Conservation (phyloP, 2,329 filamentous ascomycete genomes). For the Monilinia fructigena region DNA sequence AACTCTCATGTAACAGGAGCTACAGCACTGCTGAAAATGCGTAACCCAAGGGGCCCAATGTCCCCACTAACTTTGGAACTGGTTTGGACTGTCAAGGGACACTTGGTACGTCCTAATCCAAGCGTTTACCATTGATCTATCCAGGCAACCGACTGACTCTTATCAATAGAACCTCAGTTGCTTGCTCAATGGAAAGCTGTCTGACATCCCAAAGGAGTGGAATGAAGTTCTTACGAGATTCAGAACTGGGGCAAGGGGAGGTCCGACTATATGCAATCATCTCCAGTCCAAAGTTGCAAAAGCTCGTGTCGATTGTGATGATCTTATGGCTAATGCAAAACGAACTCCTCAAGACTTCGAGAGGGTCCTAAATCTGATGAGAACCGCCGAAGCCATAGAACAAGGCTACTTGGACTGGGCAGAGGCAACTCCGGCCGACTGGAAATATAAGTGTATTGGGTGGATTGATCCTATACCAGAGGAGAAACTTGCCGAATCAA, state of each 20-base stretch:
- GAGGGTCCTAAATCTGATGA: slow-evolving; percentile 49
- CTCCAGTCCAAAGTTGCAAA: slow-evolving; percentile 19
- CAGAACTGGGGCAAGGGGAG: background rate
- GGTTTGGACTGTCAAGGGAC: slow-evolving; percentile 11
- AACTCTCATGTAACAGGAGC: slow-evolving; percentile 20
- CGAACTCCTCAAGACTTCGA: slow-evolving; percentile 14
- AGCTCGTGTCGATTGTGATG: slow-evolving; percentile 16
- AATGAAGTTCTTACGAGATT: background rate
- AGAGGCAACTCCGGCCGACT: slow-evolving; percentile 48
- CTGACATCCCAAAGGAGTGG: slow-evolving; percentile 14
- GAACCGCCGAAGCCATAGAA: slow-evolving; percentile 51
- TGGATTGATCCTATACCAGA: slow-evolving; percentile 48
- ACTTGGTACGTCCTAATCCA: slow-evolving; percentile 5
- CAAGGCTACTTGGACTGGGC: slow-evolving; percentile 52
- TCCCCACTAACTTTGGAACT: slow-evolving; percentile 17
- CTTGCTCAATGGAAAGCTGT: slow-evolving; percentile 19
- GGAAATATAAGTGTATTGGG: slow-evolving; percentile 50
- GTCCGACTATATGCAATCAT: slow-evolving; percentile 14
- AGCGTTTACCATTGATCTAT: background rate
- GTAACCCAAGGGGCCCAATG: slow-evolving; percentile 16
- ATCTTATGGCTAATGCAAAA: slow-evolving; percentile 17
- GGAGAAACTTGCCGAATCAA: background rate
- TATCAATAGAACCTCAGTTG: slow-evolving; percentile 7
- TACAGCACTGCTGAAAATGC: slow-evolving; percentile 15
- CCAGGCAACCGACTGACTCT: background rate